A percentile compares a stretch with the other conserved stretches of the same genome.
Evolutionary conservation across 2,329 filamentous ascomycete species (phyloP).

Genomic region (Colletotrichum sp.): DNA sequence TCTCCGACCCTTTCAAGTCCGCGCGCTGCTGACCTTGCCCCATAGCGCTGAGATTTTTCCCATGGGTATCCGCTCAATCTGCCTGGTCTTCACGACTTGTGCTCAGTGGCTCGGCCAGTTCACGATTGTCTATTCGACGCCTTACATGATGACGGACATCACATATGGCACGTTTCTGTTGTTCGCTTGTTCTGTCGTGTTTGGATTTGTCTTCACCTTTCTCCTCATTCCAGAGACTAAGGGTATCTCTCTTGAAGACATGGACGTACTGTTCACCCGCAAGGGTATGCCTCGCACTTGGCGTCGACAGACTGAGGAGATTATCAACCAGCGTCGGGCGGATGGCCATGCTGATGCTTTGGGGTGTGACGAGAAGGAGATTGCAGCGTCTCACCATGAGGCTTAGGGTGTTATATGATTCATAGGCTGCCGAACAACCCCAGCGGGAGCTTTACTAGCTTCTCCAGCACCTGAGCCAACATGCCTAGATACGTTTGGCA

Average conservation of each 20-base stretch:
- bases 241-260: conserved; percentile 28
- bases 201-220: conserved; percentile 35
- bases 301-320: background rate
- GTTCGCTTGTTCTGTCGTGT: conserved; percentile 44
- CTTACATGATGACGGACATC: conserved; percentile 30
- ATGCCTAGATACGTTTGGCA: background rate
- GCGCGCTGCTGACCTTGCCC: background rate
- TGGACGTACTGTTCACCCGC: conserved; percentile 28
- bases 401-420: background rate
- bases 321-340: conserved; percentile 23
- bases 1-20: conserved; percentile 44
- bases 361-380: background rate
- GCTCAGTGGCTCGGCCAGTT: conserved; percentile 33
- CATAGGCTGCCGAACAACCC: background rate
- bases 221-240: conserved; percentile 28
- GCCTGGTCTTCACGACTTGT: conserved; percentile 26
- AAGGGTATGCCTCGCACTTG: background rate
- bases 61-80: conserved; percentile 26
- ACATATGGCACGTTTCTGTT: conserved; percentile 50
- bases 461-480: background rate
- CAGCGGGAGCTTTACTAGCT: background rate
- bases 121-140: conserved; percentile 27
- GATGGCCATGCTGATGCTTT: conserved; percentile 13
- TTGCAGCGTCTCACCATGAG: background rate
- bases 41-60: conserved; percentile 20